Evolutionary conservation across 2,329 filamentous ascomycete genomes (phyloP), one percentile per base, ranked within the genome.

Genomic region (Fusarium buharicum): DNA sequence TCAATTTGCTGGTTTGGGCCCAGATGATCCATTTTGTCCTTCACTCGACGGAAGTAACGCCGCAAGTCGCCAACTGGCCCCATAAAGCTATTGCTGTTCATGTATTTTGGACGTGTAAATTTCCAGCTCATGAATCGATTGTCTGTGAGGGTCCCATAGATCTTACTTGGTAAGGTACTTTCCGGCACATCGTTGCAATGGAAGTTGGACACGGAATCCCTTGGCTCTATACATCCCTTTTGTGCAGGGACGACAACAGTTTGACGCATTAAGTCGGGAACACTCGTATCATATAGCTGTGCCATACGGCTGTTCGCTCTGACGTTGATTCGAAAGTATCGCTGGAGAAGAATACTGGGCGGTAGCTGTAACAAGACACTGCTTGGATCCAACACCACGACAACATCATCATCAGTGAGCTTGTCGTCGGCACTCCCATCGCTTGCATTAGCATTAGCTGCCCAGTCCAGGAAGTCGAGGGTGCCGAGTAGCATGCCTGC

Each of bases 81-180:
- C 36, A 73, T 67, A 45, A 71, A 52, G 43, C 54, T 63, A 9
- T 70, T 70, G 36, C 68, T 69, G 55, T 72, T 73, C 37, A 72
- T 52, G 34, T 55, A 73, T 13, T 59, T 62, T 6, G 71, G 71
- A 9, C 70, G 64, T 3, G 62, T 46, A 27, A 34, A 61, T 13
- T 45, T 50, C 53, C 46, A 58, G 4, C 39, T 45, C 2, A 38
- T 20, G 12, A 51, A 12, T 18, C 20, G 45, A n/a, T 31, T 45
- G 30, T 68, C 62, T 1, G 65, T 66, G 12, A 55, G 30, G 14
- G 30, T 22, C 4, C 62, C 64, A 22, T 59, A 66, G 1, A 66
- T 18, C 17, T 64, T 37, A 3, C 17, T 13, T 4, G 56, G 51
- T 11, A 62, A 49, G 7, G 59, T 46, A 24, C 64, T 66, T 11